Evolutionary conservation across 352 stramenopile species (phyloP), one percentile per base, ranked within the genome.

Genomic region (Phytophthora parvispora): DNA sequence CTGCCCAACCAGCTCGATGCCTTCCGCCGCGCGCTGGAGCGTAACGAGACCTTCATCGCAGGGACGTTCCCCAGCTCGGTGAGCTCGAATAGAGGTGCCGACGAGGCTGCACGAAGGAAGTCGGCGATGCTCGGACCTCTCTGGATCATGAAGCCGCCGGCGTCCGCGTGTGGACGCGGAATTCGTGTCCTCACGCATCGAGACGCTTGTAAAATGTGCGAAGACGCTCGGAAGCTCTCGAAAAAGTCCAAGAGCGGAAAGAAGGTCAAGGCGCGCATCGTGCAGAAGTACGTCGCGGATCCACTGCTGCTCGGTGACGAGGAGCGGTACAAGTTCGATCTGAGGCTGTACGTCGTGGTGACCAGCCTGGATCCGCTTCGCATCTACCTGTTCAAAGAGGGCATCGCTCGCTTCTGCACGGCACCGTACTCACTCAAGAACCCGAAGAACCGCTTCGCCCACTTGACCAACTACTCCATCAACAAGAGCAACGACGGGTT

Each of bases 71-170:
- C 56, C 1, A 28, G 31, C 22, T 59, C 62, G 20, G 43, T 66
- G 7, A 13, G n/a, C 16, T 64, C 43, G 7, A 60, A 10, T 40
- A 66, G 60, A 28, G 27, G 29, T 6, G 16, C 50, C 4, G 50
- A 64, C 42, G 56, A 61, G 10, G 25, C 45, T 48, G 22, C n/a
- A n/a, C 24, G 27, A 16, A 56, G 56, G 18, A 69, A 65, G 40
- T 25, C 45, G 6, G 22, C 29, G 6, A 43, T 22, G 24, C 25
- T 31, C 6, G 49, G 45, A 6, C 64, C 74, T 31, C 67, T 97
- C 8, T 98, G 90, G 89, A 98, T 98, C 54, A 61, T 95, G 28
- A 98, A 98, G 69, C 93, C 93, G 0, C 87, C 88, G 1, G 92
- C 92, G 3, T 92, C 86, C 2, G 91, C 88, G 6, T 98, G 93